Evolutionary conservation across 2,329 filamentous ascomycete species (phyloP).

Genomic region (Cladophialophora yegresii): DNA sequence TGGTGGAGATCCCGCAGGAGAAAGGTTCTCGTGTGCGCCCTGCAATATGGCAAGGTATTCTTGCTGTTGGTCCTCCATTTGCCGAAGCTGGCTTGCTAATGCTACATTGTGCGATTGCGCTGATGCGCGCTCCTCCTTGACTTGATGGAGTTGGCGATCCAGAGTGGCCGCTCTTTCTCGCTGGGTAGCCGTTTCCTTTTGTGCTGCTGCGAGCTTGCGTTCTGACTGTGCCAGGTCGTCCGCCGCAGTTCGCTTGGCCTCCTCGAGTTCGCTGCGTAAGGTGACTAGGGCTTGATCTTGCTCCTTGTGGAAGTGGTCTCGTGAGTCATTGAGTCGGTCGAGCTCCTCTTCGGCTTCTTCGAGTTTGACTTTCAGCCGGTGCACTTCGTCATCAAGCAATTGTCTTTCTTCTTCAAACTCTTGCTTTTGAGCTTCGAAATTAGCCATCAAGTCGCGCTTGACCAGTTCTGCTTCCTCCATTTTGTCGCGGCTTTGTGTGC

Average conservation of each 20-base stretch:
- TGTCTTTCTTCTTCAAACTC: slow-evolving; percentile 86
- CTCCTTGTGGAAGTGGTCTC: slow-evolving; percentile 75
- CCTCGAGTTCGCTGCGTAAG: slow-evolving; percentile 69
- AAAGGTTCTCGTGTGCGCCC: slow-evolving; percentile 62
- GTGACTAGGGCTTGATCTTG: slow-evolving; percentile 68
- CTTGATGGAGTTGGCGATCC: slow-evolving; percentile 58
- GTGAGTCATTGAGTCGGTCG: slow-evolving; percentile 77
- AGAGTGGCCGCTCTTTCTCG: slow-evolving; percentile 62
- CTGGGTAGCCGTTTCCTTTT: slow-evolving; percentile 63
- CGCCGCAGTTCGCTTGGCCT: slow-evolving; percentile 41
- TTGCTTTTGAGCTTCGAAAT: slow-evolving; percentile 86
- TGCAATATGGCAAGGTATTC: slow-evolving; percentile 58
- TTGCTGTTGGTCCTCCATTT: slow-evolving; percentile 56
- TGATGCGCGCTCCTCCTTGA: slow-evolving; percentile 53
- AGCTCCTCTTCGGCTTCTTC: slow-evolving; percentile 93
- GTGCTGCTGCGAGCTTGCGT: slow-evolving; percentile 60
- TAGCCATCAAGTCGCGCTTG: slow-evolving; percentile 90
- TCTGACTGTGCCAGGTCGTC: slow-evolving; percentile 46
- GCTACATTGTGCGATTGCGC: slow-evolving; percentile 48
- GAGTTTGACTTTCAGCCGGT: slow-evolving; percentile 70
- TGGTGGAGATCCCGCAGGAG: slow-evolving; percentile 56
- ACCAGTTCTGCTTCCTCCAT: slow-evolving; percentile 85
- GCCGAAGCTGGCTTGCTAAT: slow-evolving; percentile 55
- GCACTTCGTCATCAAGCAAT: slow-evolving; percentile 77
- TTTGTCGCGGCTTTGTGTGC: slow-evolving; percentile 57